A percentile compares a stretch with the other conserved stretches of the same genome.
Evolutionary conservation across 1,139 yeast genomes (phyloP).

Genomic region (Sugiyamaella xylanicola): DNA sequence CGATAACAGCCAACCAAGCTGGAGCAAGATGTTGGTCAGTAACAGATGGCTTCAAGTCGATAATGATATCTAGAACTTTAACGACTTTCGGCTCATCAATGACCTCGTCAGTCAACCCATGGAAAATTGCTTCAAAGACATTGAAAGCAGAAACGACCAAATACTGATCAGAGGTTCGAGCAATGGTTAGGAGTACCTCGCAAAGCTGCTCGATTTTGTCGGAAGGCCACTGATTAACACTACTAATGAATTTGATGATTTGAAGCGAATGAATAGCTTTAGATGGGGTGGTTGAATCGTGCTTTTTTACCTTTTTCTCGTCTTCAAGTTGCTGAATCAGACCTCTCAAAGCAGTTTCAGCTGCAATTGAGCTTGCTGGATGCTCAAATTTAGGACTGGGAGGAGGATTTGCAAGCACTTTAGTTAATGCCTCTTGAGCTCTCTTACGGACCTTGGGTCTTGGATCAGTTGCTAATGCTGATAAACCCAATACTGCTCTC

Average conservation of each 20-base stretch:
- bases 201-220: conserved; percentile 70
- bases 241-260: conserved; percentile 65
- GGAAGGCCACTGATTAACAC: conserved; percentile 82
- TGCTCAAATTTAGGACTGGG: conserved; percentile 80
- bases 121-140: conserved; percentile 83
- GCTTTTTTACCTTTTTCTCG: conserved; percentile 42
- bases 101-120: conserved; percentile 67
- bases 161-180: conserved; percentile 82
- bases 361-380: conserved; percentile 69
- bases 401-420: conserved; percentile 68
- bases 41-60: conserved; percentile 76
- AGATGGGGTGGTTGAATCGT: conserved; percentile 41
- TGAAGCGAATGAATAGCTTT: conserved; percentile 76
- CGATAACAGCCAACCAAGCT: conserved; percentile 92
- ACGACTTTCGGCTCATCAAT: conserved; percentile 55
- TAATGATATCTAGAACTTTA: conserved; percentile 66
- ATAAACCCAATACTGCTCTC: conserved; percentile 77
- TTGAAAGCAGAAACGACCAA: conserved; percentile 78
- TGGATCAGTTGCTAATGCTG: conserved; percentile 80
- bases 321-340: conserved; percentile 50
- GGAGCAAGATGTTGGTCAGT: conserved; percentile 87
- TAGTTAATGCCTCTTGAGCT: conserved; percentile 81
- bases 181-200: conserved; percentile 70
- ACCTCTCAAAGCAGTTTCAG: conserved; percentile 64
- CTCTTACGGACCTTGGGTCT: conserved; percentile 96